A percentile compares a stretch with the other conserved stretches of the same genome.
Evolutionary conservation across 2,329 filamentous ascomycete genomes (phyloP).

Genomic region (Botrytis cinerea): DNA sequence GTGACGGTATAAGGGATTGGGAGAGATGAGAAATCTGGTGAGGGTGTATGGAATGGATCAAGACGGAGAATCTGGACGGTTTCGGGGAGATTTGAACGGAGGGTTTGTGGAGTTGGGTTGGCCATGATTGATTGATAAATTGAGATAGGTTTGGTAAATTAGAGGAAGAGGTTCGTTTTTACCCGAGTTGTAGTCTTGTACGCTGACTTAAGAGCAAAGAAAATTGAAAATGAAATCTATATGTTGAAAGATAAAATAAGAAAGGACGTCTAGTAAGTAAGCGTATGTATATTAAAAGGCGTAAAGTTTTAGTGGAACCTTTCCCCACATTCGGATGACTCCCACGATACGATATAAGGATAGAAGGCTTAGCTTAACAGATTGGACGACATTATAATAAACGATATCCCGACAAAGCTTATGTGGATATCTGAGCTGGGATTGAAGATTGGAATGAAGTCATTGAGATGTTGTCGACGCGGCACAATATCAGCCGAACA

Average conservation of each 20-base stretch:
- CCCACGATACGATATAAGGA: too few relatives aligned
- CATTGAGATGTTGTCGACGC: neutral
- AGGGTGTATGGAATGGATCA: neutral
- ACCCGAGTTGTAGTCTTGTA: neutral
- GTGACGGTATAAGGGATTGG: constrained; percentile 33
- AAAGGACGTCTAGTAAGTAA: neutral
- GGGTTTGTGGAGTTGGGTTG: neutral
- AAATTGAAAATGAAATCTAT: neutral
- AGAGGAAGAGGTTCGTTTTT: neutral
- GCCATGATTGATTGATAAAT: neutral
- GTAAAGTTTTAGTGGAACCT: neutral
- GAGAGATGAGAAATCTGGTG: constrained; percentile 19
- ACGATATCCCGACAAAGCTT: neutral
- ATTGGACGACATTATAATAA: neutral
- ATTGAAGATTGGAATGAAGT: neutral
- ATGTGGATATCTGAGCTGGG: neutral
- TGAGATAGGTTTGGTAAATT: neutral
- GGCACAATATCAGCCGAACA: neutral
- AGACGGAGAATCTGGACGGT: neutral
- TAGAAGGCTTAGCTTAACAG: neutral
- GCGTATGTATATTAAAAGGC: neutral
- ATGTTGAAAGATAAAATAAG: neutral
- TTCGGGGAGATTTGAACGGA: constrained; percentile 3
- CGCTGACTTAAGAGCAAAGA: too few relatives aligned
- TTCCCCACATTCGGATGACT: neutral